Base-by-base conservation (phyloP, 768 basidiomycete species). In the Exsudoporus frostii region DNA sequence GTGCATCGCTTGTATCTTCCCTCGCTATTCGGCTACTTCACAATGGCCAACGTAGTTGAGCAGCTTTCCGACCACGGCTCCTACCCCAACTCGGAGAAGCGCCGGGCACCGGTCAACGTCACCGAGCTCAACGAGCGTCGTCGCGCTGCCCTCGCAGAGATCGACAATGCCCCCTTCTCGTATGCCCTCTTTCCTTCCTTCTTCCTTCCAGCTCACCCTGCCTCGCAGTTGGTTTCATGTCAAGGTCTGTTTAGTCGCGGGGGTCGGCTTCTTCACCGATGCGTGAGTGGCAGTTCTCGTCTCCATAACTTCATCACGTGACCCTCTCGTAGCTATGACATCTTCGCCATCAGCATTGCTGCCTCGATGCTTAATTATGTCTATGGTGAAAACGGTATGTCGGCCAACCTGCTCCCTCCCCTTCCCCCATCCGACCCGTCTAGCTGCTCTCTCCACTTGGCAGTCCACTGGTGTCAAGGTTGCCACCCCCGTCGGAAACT, bases 181-280 rank as follows among this genome's bases (percentile, higher is more conserved):
- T 90, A 67, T 49, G 86, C 64, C 67, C 50, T 44, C 40, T 30
- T 37, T 5, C 32, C 19, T 22, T 10, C 13, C 2, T 24, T n/a
- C 11, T 20, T 45, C 45, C 0, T 22, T 13, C 17, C 22, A 5
- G 30, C 48, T 60, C 24, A 46, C 15, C 2, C 27, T 20, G 5
- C 40, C 51, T 30, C 38, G 2, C 49, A 88, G 88, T 7, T 89
- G 86, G 84, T 93, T 92, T 75, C 92, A 94, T 62, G 83, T 86
- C 51, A 92, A 91, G 69, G 79, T 85, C 55, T 83, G 81, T 61
- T 58, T 82, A 51, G 80, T 81, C 11, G 74, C 90, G 3, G 90
- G 92, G 61, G 87, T 87, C 10, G 92, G 92, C 25, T 94, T 95
- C 79, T 95, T 93, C 77, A 92, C 92, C 45, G 92, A 90, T 73